Base-by-base conservation (phyloP, 1,284 basidiomycete genomes). In the Boletus calvinii region DNA sequence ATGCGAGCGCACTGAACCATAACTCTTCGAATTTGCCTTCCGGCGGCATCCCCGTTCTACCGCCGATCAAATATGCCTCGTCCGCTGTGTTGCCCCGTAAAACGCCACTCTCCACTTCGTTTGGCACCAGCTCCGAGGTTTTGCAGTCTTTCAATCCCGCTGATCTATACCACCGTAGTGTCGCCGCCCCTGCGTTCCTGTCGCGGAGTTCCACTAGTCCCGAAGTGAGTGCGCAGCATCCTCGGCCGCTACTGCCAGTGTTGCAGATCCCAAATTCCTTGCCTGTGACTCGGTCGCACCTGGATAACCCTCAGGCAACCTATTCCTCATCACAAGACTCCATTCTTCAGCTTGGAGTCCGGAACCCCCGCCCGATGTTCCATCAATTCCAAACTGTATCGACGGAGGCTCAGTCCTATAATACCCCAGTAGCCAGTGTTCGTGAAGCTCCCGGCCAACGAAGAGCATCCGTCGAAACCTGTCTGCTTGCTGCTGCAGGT, bases 1-100 rank as follows among this genome's bases (percentile, higher is more conserved):
- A 67, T 54, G 65, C 68, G 12, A 63, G 65, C 11, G 64, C 65
- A 24, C 26, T 57, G 26, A 46, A n/a, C 24, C 51, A 49, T 39
- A 52, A 30, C 22, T 50, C 47, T 32, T 51, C 54, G 10, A 34
- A 24, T 18, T 26, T 30, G 7, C 34, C 50, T 36, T 43, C 40
- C 18, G 17, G 3, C 42, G 17, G 4, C 42, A 47, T 52, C 20
- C 34, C 61, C 10, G 31, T 48, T 37, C 43, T 40, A 46, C 44
- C 53, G 9, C 32, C 43, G 17, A 51, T 62, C 31, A 30, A 42
- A 29, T 29, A 44, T 26, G 7, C 24, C 12, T 15, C 46, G 8
- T 30, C 42, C 31, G 43, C 32, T 38, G 5, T 45, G 41, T 18
- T 34, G 12, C 24, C 29, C 52, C 54, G 30, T 42, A 46, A 50